Percentiles rank a stretch among this genome's conserved stretches.
Evolutionary conservation across 306 rosid genomes (phyloP).

Genomic region (Prunus campanulata): DNA sequence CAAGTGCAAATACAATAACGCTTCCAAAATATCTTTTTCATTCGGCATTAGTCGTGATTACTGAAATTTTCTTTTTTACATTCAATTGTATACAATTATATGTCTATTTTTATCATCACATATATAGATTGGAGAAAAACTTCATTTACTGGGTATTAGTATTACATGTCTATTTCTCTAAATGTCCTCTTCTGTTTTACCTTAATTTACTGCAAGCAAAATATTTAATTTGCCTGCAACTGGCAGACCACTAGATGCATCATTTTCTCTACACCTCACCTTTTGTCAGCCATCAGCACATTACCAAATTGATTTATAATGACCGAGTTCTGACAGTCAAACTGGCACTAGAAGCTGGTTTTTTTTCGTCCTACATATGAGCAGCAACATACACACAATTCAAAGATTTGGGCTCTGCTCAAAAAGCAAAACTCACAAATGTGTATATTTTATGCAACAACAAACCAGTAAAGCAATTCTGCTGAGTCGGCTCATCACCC

Average conservation of each 20-base stretch:
- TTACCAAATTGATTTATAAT: neutral
- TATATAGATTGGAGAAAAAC: too few relatives aligned
- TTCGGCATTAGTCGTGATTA: too few relatives aligned
- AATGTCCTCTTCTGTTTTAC: too few relatives aligned
- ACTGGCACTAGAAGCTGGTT: neutral
- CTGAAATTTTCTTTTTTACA: too few relatives aligned
- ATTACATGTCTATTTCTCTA: too few relatives aligned
- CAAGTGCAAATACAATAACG: too few relatives aligned
- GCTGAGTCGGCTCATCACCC: slow-evolving; percentile 6
- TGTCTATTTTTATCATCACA: too few relatives aligned
- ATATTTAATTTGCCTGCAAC: neutral
- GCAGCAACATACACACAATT: neutral
- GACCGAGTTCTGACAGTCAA: neutral
- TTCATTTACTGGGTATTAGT: too few relatives aligned
- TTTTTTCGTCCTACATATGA: neutral
- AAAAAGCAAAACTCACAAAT: neutral
- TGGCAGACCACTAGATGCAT: neutral
- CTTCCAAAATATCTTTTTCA: too few relatives aligned
- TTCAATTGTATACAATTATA: too few relatives aligned
- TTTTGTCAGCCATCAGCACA: too few relatives aligned
- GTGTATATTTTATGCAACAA: neutral
- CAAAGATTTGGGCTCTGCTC: slow-evolving; percentile 11
- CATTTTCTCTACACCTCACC: neutral
- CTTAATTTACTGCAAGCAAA: neutral
- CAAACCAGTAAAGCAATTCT: neutral